Evolutionary conservation across 257 asterid species (phyloP).

Genomic region (Thymus quinquecostatus): DNA sequence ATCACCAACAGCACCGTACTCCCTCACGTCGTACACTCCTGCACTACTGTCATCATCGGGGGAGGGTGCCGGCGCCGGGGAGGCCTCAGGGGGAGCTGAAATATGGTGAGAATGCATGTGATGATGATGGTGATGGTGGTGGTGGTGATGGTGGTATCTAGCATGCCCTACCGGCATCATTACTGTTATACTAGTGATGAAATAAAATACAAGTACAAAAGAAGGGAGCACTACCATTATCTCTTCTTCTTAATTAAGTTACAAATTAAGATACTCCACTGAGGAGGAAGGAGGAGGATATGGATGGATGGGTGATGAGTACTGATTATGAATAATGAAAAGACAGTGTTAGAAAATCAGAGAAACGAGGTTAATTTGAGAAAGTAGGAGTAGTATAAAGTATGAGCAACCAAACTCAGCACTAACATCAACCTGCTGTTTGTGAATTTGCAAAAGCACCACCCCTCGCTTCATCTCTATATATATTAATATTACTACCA

Average conservation of each 20-base stretch:
- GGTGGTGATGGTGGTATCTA: slow-evolving; percentile 39
- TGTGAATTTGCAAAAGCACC: slow-evolving; percentile 39
- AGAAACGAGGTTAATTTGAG: slow-evolving; percentile 1
- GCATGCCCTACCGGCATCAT: slow-evolving; percentile 31
- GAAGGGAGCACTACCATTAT: not conserved
- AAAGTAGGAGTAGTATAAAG: slow-evolving; percentile 14
- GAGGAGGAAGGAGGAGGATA: not conserved
- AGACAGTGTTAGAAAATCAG: not conserved
- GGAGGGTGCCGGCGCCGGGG: slow-evolving; percentile 35
- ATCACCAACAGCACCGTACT: slow-evolving; percentile 56
- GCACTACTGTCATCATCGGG: slow-evolving; percentile 17
- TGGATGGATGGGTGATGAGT: slow-evolving; percentile 22
- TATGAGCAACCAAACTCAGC: slow-evolving; percentile 33
- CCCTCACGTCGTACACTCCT: slow-evolving; percentile 44
- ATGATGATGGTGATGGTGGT: slow-evolving; percentile 40
- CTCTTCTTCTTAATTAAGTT: not conserved
- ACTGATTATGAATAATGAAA: slow-evolving; percentile 13
- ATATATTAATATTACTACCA: not conserved
- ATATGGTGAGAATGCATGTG: slow-evolving; percentile 41
- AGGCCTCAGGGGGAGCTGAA: slow-evolving; percentile 20
- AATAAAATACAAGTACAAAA: slow-evolving; percentile 8
- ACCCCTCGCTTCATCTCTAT: not conserved
- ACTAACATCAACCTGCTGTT: slow-evolving; percentile 27
- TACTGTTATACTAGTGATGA: slow-evolving; percentile 23
- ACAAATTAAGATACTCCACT: not conserved